Conservation (phyloP, 2,329 filamentous ascomycete species). For the Apiospora saccharicola region DNA sequence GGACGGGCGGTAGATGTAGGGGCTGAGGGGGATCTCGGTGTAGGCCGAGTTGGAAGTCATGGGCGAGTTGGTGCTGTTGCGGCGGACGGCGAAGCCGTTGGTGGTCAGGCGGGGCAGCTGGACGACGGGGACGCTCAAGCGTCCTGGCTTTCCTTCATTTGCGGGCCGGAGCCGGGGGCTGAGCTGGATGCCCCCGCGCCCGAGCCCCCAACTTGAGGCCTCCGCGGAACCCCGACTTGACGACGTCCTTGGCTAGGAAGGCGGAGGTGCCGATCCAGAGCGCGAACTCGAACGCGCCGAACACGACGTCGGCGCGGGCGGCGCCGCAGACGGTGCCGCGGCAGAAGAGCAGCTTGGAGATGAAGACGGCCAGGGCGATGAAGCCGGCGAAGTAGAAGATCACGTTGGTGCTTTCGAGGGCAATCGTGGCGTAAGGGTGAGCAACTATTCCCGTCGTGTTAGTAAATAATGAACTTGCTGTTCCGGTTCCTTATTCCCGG, state of each 20-base stretch:
- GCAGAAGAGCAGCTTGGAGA: slow-evolving; percentile 63
- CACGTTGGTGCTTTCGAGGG: slow-evolving; percentile 59
- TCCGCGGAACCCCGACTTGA: slow-evolving; percentile 49
- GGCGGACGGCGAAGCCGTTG: slow-evolving; percentile 16
- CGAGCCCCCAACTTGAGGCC: slow-evolving; percentile 38
- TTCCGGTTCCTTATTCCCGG: neutral
- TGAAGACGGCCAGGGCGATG: slow-evolving; percentile 64
- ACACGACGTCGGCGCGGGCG: slow-evolving; percentile 61
- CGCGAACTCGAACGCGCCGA: slow-evolving; percentile 61
- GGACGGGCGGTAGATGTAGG: slow-evolving; percentile 38
- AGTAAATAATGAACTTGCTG: neutral
- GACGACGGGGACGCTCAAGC: slow-evolving; percentile 37
- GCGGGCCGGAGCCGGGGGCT: slow-evolving; percentile 34
- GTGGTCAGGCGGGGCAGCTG: slow-evolving; percentile 29
- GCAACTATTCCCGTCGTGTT: slow-evolving; percentile 42
- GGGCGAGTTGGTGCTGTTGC: slow-evolving; percentile 21
- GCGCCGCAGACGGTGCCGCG: slow-evolving; percentile 63
- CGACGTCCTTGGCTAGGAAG: slow-evolving; percentile 55
- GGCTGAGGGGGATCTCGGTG: slow-evolving; percentile 40
- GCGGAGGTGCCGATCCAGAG: slow-evolving; percentile 60
- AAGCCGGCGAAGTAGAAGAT: slow-evolving; percentile 68
- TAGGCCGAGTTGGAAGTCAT: slow-evolving; percentile 33
- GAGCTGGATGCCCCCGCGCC: slow-evolving; percentile 29
- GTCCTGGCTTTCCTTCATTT: slow-evolving; percentile 49
- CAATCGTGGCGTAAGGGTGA: slow-evolving; percentile 57